A percentile compares a stretch with the other conserved stretches of the same genome.
Evolutionary conservation across 1,284 basidiomycete species (phyloP).

Genomic region (Hymenochaete sp.): DNA sequence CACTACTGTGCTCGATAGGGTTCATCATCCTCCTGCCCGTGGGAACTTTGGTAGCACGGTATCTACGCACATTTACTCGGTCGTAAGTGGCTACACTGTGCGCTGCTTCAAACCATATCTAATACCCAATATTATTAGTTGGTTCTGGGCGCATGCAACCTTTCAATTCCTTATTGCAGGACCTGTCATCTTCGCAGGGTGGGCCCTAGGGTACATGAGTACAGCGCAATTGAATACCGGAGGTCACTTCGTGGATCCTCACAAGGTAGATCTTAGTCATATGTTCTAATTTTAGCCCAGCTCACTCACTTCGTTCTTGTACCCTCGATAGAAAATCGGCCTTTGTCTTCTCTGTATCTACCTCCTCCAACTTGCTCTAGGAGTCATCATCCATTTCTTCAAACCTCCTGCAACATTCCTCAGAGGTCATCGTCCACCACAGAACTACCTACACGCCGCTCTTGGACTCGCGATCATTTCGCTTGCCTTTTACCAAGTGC

Average conservation of each 20-base stretch:
- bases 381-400: conserved; percentile 43
- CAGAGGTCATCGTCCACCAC: conserved; percentile 35
- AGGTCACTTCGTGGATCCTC: conserved; percentile 32
- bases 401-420: conserved; percentile 33
- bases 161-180: conserved; percentile 39
- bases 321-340: conserved; percentile 37
- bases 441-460: conserved; percentile 40
- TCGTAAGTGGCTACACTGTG: conserved; percentile 27
- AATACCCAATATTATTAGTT: conserved; percentile 28
- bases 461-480: conserved; percentile 39
- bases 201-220: conserved; percentile 34
- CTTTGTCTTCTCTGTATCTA: conserved; percentile 50
- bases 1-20: conserved; percentile 41
- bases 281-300: not conserved
- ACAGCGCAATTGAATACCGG: conserved; percentile 25
- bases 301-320: not conserved
- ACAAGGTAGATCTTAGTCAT: conserved; percentile 27
- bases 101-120: not conserved
- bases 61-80: conserved; percentile 41
- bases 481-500: conserved; percentile 41
- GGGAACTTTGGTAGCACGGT: conserved; percentile 49
- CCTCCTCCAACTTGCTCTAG: conserved; percentile 42
- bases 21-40: conserved; percentile 54
- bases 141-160: conserved; percentile 45
- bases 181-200: conserved; percentile 43